A percentile compares a stretch with the other conserved stretches of the same genome.
Conservation (phyloP, 495 filamentous ascomycete species). For the Bryoglossum gracile region DNA sequence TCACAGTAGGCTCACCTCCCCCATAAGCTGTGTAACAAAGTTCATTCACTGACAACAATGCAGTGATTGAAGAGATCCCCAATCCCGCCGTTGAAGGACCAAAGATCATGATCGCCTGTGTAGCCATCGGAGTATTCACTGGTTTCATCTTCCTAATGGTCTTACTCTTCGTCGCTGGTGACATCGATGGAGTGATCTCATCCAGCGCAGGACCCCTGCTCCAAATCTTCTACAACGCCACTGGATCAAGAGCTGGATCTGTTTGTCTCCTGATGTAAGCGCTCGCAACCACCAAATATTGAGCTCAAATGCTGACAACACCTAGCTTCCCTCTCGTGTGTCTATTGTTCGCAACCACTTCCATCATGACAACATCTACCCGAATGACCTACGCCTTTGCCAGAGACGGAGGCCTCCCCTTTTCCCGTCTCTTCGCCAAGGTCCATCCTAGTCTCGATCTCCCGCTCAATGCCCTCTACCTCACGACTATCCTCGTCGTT, state of each 20-base stretch:
- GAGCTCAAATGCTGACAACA: constrained; percentile 17
- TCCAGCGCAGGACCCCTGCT: constrained; percentile 58
- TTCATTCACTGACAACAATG: neutral
- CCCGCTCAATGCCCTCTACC: constrained; percentile 60
- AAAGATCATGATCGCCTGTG: constrained; percentile 31
- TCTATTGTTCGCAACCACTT: constrained; percentile 62
- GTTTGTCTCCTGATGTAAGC: constrained; percentile 60
- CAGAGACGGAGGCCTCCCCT: constrained; percentile 64
- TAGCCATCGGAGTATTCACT: constrained; percentile 31
- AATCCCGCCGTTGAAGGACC: constrained; percentile 30
- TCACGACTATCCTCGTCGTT: constrained; percentile 56
- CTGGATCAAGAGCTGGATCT: constrained; percentile 53
- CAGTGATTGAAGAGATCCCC: constrained; percentile 44
- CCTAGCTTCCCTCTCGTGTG: constrained; percentile 60
- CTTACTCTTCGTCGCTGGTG: constrained; percentile 56
- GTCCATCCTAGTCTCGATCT: constrained; percentile 58
- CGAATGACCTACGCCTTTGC: constrained; percentile 75
- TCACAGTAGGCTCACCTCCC: constrained; percentile 29
- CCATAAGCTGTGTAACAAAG: neutral
- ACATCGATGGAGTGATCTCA: constrained; percentile 51
- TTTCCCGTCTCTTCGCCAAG: constrained; percentile 53
- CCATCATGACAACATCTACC: constrained; percentile 69
- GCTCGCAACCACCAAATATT: neutral
- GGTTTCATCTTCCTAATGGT: constrained; percentile 56
- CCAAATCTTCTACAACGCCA: constrained; percentile 65